Evolutionary conservation across 1,139 yeast species (phyloP).

Genomic region (Wickerhamomyces sp.): DNA sequence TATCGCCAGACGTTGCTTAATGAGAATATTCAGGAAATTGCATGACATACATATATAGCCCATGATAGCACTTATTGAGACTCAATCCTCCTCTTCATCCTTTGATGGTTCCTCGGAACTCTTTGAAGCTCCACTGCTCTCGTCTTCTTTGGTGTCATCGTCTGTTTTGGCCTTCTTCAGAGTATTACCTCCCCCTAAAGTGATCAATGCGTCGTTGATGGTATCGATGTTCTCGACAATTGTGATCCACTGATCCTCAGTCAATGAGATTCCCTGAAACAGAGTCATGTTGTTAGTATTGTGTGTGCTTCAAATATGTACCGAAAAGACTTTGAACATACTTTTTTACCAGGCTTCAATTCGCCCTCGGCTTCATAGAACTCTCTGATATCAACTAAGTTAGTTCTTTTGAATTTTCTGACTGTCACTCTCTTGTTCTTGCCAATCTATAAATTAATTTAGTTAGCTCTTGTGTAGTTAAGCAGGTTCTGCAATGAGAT

Average conservation of each 20-base stretch:
- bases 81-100: conserved; percentile 1
- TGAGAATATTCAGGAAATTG: no score
- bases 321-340: neutral
- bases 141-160: neutral
- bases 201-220: conserved; percentile 55
- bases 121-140: no score
- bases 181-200: conserved; percentile 32
- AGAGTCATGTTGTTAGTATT: no score
- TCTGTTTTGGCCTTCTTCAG: conserved; percentile 5
- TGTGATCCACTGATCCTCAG: conserved; percentile 62
- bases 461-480: conserved; percentile 1
- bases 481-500: no score
- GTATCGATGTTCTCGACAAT: conserved; percentile 48
- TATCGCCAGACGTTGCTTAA: no score
- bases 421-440: conserved; percentile 69
- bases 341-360: conserved; percentile 70
- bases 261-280: conserved; percentile 65
- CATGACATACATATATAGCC: no score
- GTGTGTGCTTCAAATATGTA: no score
- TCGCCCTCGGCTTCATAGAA: conserved; percentile 63
- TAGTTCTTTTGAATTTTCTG: conserved; percentile 58
- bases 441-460: conserved; percentile 39
- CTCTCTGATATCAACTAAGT: conserved; percentile 76
- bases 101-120: conserved; percentile 1
- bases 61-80: no score